A percentile compares a stretch with the other conserved stretches of the same genome.
Evolutionary conservation across 495 filamentous ascomycete species (phyloP).

Genomic region (Penicilliopsis zonata): DNA sequence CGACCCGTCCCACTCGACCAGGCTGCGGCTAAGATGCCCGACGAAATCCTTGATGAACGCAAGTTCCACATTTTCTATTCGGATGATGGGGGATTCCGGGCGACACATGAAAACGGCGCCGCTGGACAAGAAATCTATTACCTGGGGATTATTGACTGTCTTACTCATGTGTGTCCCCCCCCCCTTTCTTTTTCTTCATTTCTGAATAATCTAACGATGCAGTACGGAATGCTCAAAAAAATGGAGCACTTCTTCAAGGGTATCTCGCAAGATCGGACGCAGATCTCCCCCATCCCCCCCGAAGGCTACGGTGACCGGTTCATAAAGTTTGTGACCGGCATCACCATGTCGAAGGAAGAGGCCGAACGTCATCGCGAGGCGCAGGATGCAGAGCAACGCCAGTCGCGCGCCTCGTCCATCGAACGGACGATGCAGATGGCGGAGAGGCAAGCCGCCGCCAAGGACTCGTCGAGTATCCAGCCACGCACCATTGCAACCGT

Average conservation of each 20-base stretch:
- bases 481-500: slow-evolving; percentile 39
- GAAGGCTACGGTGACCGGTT: slow-evolving; percentile 90
- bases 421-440: slow-evolving; percentile 35
- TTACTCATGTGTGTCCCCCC: slow-evolving; percentile 71
- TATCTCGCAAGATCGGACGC: slow-evolving; percentile 60
- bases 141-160: slow-evolving; percentile 91
- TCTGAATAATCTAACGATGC: slow-evolving; percentile 6
- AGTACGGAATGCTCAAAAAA: slow-evolving; percentile 84
- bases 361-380: slow-evolving; percentile 51
- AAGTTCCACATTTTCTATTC: slow-evolving; percentile 71
- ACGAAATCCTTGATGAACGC: slow-evolving; percentile 61
- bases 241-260: slow-evolving; percentile 92
- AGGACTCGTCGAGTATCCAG: slow-evolving; percentile 41
- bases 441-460: slow-evolving; percentile 41
- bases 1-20: slow-evolving; percentile 84
- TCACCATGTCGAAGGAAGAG: slow-evolving; percentile 82
- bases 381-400: slow-evolving; percentile 11
- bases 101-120: slow-evolving; percentile 80
- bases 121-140: slow-evolving; percentile 93
- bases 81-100: slow-evolving; percentile 87
- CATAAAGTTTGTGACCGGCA: slow-evolving; percentile 77
- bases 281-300: slow-evolving; percentile 91
- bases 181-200: neutral
- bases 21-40: slow-evolving; percentile 75
- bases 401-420: slow-evolving; percentile 29